Base-by-base conservation (phyloP, 106 monocot species). In the Allium fistulosum region DNA sequence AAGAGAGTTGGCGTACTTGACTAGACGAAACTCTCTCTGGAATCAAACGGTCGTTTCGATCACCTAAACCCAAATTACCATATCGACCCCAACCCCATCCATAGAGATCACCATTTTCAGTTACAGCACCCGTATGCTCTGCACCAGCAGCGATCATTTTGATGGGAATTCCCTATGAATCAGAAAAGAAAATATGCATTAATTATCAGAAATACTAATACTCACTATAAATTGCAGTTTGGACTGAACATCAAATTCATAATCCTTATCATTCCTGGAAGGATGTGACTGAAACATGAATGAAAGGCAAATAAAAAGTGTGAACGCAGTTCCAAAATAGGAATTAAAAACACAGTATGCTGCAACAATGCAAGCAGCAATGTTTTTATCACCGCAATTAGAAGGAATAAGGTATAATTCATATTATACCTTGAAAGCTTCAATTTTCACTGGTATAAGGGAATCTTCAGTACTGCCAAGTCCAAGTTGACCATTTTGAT, bases 41-140 rank as follows among this genome's bases (percentile, higher is more conserved):
- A 14, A 91, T 65, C 48, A 91, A 49, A 55, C 91, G 95, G 60
- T 96, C 95, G 60, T 84, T 79, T 70, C 91, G 80, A 61, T 96
- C 95, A 74, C 95, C 95, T 63, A 96, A 69, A 55, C 95, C 95
- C 74, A 96, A 85, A 73, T 96, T 96, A 13, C 95, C 95, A 80
- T 96, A 96, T 16, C 86, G 91, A 60, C 95, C 95, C 95, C 95
- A 96, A 9, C 95, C 95, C 95, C 95, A 96, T 71, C 95, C 91
- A 73, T 91, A 96, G 46, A 96, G 88, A 47, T 87, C 88, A 57
- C 91, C 95, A 78, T 91, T 86, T 75, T 96, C 88, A 63, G 95
- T 96, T 37, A 95, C 79, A 62, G 95, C 95, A 72, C 88, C 91
- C 11, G 88, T 88, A 75, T 95, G 95, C 75, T 95, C 95, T 63